Conservation (phyloP, 495 filamentous ascomycete genomes). For the Penicillium canescens region DNA sequence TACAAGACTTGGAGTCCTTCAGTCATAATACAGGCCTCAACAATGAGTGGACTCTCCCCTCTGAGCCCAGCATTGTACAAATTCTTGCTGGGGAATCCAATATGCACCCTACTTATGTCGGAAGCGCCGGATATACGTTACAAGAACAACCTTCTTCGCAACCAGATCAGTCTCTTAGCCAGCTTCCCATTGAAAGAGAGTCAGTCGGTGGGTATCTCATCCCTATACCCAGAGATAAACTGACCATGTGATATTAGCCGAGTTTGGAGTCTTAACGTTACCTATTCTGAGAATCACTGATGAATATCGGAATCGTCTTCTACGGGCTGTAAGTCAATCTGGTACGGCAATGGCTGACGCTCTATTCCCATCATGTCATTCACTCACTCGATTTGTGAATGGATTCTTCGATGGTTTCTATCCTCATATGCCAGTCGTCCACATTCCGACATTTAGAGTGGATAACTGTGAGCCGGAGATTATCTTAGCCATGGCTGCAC, state of each 20-base stretch:
- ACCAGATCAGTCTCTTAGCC: background rate
- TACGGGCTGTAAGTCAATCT: background rate
- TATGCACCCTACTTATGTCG: background rate
- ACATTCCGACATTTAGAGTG: slow-evolving; percentile 26
- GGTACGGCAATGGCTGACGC: background rate
- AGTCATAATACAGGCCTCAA: slow-evolving; percentile 17
- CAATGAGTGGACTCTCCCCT: slow-evolving; percentile 4
- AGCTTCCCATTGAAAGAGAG: slow-evolving; percentile 8
- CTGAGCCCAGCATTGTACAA: slow-evolving; percentile 7
- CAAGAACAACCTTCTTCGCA: background rate
- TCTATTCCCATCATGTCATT: slow-evolving; percentile 11
- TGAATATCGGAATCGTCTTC: slow-evolving; percentile 7
- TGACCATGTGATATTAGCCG: slow-evolving; percentile 1
- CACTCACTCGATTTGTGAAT: slow-evolving; percentile 22
- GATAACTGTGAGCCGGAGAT: slow-evolving; percentile 20
- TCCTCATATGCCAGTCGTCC: slow-evolving; percentile 27
- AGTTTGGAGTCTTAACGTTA: slow-evolving; percentile 20
- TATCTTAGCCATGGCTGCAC: slow-evolving; percentile 25
- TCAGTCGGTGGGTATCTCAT: slow-evolving; percentile 2
- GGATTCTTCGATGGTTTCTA: slow-evolving; percentile 24
- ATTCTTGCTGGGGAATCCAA: slow-evolving; percentile 6
- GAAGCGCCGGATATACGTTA: background rate
- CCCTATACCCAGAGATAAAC: background rate
- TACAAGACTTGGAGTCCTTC: slow-evolving; percentile 16
- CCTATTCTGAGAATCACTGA: slow-evolving; percentile 16